phyloP scores from a whole-genome alignment of 306 rosid species.

The Corylus americana region DNA sequence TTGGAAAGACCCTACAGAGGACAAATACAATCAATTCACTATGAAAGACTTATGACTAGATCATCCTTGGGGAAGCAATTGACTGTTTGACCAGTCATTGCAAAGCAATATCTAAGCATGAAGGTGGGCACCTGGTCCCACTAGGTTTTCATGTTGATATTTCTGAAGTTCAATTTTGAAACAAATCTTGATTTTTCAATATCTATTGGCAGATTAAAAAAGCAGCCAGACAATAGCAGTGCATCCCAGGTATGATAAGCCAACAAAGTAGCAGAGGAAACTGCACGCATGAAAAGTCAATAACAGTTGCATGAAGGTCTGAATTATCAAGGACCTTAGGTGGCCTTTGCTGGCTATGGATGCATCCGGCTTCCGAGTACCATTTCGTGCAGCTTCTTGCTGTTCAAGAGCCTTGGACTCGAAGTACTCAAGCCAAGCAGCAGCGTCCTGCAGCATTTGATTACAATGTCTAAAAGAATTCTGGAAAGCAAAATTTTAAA shows the following conservation, averaged over 20 bases:
- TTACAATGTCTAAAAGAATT: constrained; percentile 17
- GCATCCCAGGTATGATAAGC: background rate
- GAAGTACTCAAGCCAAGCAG: constrained; percentile 99
- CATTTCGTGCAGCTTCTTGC: constrained; percentile 98
- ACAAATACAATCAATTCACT: constrained; percentile 8
- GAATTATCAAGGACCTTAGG: constrained; percentile 58
- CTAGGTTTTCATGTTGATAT: constrained; percentile 5
- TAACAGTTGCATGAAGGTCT: background rate
- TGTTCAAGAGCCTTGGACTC: constrained; percentile 99
- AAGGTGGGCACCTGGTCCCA: constrained; percentile 6
- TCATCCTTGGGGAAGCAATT: constrained; percentile 20
- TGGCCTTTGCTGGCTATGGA: constrained; percentile 99
- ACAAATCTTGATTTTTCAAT: background rate
- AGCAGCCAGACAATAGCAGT: constrained; percentile 7
- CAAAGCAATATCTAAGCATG: constrained; percentile 16
- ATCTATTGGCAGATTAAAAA: constrained; percentile 13
- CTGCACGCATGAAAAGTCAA: background rate
- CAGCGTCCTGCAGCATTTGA: constrained; percentile 79
- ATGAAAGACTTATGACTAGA: constrained; percentile 8
- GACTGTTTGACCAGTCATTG: constrained; percentile 17
- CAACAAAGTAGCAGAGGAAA: no score
- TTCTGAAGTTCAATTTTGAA: constrained; percentile 14
- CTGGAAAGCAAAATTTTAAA: background rate
- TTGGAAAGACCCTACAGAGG: background rate
- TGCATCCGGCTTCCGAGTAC: constrained; percentile 95